Percentiles rank a stretch among this genome's conserved stretches.
These are phyloP conservation scores for Triticum dicoccoides DNA, from an alignment of 176 grass and related monocot species.

Conservation along the genomic window DNA sequence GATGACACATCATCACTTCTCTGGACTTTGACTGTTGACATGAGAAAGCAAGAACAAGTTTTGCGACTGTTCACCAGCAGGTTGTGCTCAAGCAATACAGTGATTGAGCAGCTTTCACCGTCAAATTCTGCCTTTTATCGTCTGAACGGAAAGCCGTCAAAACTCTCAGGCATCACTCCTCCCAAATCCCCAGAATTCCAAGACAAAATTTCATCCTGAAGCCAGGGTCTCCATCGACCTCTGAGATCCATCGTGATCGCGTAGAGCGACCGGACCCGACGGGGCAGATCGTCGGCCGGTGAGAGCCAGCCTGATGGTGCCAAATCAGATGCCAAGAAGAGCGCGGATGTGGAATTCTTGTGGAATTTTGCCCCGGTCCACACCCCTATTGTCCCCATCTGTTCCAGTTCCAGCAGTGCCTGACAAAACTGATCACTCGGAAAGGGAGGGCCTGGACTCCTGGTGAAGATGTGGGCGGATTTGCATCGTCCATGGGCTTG, in stretches of 20 bases:
- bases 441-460: neutral
- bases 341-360: neutral
- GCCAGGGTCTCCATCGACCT: neutral
- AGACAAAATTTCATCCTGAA: neutral
- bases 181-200: neutral
- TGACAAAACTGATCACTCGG: neutral
- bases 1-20: neutral
- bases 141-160: neutral
- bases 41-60: constrained; percentile 12
- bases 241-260: constrained; percentile 1
- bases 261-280: constrained; percentile 1
- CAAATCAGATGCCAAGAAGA: neutral
- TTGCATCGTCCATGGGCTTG: neutral
- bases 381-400: neutral
- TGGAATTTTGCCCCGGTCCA: neutral
- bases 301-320: neutral
- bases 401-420: neutral
- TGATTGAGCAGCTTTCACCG: neutral
- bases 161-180: neutral
- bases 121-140: neutral
- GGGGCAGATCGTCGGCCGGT: neutral
- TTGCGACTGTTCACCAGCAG: neutral
- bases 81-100: neutral
- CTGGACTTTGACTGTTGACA: constrained; percentile 7
- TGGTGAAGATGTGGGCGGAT: neutral